Percentiles rank a stretch among this genome's conserved stretches.
Evolutionary conservation across 2,329 filamentous ascomycete species (phyloP).

Genomic region (Pestalotiopsis sp.): DNA sequence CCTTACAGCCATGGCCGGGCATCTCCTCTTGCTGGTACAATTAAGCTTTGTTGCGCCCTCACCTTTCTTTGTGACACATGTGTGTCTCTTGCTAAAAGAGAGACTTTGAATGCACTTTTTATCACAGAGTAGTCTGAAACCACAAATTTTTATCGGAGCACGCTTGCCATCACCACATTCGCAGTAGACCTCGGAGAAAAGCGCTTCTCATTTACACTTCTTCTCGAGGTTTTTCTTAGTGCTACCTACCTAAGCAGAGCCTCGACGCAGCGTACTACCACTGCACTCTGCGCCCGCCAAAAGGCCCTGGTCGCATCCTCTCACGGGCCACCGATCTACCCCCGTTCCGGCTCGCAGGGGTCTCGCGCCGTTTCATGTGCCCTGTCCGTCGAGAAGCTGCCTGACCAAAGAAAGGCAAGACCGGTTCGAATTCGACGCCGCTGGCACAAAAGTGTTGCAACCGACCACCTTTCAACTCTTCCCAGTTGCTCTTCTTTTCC

Average conservation of each 20-base stretch:
- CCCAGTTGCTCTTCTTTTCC: constrained; percentile 7
- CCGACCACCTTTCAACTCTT: constrained; percentile 11
- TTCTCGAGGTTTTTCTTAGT: neutral
- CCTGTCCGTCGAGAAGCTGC: constrained; percentile 18
- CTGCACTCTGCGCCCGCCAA: constrained; percentile 18
- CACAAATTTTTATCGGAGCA: neutral
- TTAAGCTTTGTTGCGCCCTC: neutral
- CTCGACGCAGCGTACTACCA: constrained; percentile 35
- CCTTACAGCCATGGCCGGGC: neutral
- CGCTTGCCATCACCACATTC: neutral
- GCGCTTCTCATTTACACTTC: neutral
- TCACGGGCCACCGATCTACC: constrained; percentile 38
- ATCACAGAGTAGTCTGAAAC: neutral
- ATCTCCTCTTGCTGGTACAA: too few species aligned
- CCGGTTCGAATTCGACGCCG: constrained; percentile 6
- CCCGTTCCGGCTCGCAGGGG: constrained; percentile 32
- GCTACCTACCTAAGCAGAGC: constrained; percentile 20
- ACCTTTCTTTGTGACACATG: neutral
- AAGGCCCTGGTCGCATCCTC: constrained; percentile 6
- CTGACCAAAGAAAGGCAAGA: constrained; percentile 7
- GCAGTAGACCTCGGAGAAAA: neutral
- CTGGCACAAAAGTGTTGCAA: constrained; percentile 13
- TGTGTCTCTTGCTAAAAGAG: neutral
- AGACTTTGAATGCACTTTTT: neutral
- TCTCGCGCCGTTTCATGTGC: constrained; percentile 40